These are phyloP conservation scores for Boechera divaricarpa DNA, from an alignment of 345 rosid genomes.

Conservation along the genomic window DNA sequence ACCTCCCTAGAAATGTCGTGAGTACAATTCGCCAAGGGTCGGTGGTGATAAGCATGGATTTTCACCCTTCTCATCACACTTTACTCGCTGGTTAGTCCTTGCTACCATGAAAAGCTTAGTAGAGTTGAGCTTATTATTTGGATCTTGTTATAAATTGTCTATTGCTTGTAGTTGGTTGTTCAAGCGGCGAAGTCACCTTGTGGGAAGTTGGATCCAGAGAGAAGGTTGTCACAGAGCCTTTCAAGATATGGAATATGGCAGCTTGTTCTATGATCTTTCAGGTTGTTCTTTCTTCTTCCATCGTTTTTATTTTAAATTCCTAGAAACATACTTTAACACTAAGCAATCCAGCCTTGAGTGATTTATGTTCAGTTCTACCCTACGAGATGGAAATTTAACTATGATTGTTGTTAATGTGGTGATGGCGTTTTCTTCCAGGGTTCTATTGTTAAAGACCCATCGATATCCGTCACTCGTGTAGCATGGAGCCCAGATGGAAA, in stretches of 20 bases:
- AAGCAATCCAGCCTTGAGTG: not conserved
- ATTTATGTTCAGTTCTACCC: conserved; percentile 9
- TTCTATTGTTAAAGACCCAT: conserved; percentile 53
- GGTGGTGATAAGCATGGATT: conserved; percentile 89
- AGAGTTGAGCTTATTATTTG: conserved; percentile 18
- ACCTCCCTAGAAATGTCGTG: conserved; percentile 91
- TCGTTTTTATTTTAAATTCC: conserved; percentile 5
- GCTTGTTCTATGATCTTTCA: conserved; percentile 63
- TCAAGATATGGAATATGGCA: conserved; percentile 75
- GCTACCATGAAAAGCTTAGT: conserved; percentile 24
- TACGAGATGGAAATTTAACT: conserved; percentile 4
- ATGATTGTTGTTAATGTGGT: not conserved
- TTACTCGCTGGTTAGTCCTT: conserved; percentile 78
- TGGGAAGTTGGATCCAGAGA: conserved; percentile 84
- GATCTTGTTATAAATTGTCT: conserved; percentile 17
- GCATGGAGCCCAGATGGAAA: conserved; percentile 83
- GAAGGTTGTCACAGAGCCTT: conserved; percentile 74
- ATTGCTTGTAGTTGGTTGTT: conserved; percentile 70
- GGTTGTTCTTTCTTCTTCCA: conserved; percentile 48
- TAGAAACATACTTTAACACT: conserved; percentile 17
- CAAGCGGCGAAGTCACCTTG: conserved; percentile 76
- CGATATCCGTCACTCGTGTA: conserved; percentile 63
- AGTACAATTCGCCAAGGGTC: conserved; percentile 80
- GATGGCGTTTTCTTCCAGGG: conserved; percentile 46
- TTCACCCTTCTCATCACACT: conserved; percentile 77